A percentile compares a stretch with the other conserved stretches of the same genome.
Evolutionary conservation across 2,329 filamentous ascomycete species (phyloP).

Genomic region (Penicillium capsulatum): DNA sequence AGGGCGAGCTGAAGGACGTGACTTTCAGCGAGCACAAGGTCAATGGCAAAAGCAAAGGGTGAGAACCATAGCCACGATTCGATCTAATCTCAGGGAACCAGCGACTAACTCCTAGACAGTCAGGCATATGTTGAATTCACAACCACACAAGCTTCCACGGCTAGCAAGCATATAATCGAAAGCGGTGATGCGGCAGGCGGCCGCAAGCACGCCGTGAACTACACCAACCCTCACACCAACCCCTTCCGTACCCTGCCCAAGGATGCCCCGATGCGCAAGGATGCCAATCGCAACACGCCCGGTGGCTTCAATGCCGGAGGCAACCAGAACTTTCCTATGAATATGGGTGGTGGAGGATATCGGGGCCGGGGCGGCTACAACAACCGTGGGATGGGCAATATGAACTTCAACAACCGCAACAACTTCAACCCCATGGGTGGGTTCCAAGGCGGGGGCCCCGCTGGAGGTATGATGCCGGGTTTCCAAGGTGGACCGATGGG

Average conservation of each 20-base stretch:
- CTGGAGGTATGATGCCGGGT: slow-evolving; percentile 46
- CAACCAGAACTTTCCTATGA: slow-evolving; percentile 38
- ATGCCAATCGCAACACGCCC: slow-evolving; percentile 51
- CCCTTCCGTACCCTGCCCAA: slow-evolving; percentile 90
- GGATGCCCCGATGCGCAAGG: slow-evolving; percentile 71
- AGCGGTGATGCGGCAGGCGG: slow-evolving; percentile 53
- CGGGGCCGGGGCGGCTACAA: slow-evolving; percentile 52
- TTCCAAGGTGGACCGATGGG: slow-evolving; percentile 45
- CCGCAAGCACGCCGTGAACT: slow-evolving; percentile 67
- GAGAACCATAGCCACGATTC: slow-evolving; percentile 30
- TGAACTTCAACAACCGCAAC: slow-evolving; percentile 13
- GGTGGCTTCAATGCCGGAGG: slow-evolving; percentile 42
- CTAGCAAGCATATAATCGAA: slow-evolving; percentile 78
- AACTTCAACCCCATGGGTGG: slow-evolving; percentile 47
- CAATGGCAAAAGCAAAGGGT: slow-evolving; percentile 98
- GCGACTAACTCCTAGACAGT: slow-evolving; percentile 35
- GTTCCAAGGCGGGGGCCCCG: slow-evolving; percentile 45
- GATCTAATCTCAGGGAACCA: neutral
- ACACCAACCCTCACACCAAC: slow-evolving; percentile 72
- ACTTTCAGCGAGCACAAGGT: slow-evolving; percentile 99
- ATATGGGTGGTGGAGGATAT: slow-evolving; percentile 46
- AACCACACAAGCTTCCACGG: slow-evolving; percentile 78
- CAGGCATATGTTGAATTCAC: slow-evolving; percentile 82
- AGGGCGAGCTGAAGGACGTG: slow-evolving; percentile 82
- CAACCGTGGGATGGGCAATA: slow-evolving; percentile 24